A percentile compares a stretch with the other conserved stretches of the same genome.
Conservation (phyloP, 768 basidiomycete species). For the Podaxis sp. region DNA sequence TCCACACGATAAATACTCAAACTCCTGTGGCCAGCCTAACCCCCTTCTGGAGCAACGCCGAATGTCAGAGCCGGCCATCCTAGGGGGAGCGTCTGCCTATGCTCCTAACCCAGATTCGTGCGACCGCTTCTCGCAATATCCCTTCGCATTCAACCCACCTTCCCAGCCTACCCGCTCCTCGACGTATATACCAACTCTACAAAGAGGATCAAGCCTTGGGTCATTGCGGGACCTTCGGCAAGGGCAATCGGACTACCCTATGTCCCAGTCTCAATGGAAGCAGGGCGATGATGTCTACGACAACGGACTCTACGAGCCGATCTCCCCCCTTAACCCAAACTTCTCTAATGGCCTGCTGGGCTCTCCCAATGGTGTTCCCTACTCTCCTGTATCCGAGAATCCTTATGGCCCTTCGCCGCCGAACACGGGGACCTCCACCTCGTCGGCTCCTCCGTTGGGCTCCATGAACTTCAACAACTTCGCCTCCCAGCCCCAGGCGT, state of each 20-base stretch:
- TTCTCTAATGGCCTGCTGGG: slow-evolving; percentile 42
- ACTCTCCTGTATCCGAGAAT: slow-evolving; percentile 45
- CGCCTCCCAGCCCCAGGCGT: slow-evolving; percentile 27
- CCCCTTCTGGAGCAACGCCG: slow-evolving; percentile 56
- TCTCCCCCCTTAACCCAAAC: slow-evolving; percentile 54
- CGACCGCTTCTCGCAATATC: slow-evolving; percentile 31
- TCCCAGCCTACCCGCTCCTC: slow-evolving; percentile 31
- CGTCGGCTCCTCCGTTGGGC: slow-evolving; percentile 40
- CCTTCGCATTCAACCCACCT: slow-evolving; percentile 37
- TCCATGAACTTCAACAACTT: slow-evolving; percentile 20
- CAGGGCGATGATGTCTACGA: slow-evolving; percentile 32
- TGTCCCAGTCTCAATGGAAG: slow-evolving; percentile 37
- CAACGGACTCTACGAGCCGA: slow-evolving; percentile 41
- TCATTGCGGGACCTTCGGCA: slow-evolving; percentile 43
- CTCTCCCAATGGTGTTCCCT: slow-evolving; percentile 38
- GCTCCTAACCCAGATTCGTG: slow-evolving; percentile 28
- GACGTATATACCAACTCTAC: slow-evolving; percentile 41
- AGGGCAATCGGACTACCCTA: slow-evolving; percentile 35
- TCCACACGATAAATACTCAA: slow-evolving; percentile 33
- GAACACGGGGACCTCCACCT: slow-evolving; percentile 57
- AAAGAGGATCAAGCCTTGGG: slow-evolving; percentile 43
- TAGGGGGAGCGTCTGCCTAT: slow-evolving; percentile 38
- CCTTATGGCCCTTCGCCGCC: slow-evolving; percentile 63
- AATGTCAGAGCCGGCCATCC: slow-evolving; percentile 65
- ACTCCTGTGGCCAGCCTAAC: slow-evolving; percentile 27